These are phyloP conservation scores for Akanthomyces uredinophilus DNA, from an alignment of 2,329 filamentous ascomycete genomes.

Conservation along the genomic window DNA sequence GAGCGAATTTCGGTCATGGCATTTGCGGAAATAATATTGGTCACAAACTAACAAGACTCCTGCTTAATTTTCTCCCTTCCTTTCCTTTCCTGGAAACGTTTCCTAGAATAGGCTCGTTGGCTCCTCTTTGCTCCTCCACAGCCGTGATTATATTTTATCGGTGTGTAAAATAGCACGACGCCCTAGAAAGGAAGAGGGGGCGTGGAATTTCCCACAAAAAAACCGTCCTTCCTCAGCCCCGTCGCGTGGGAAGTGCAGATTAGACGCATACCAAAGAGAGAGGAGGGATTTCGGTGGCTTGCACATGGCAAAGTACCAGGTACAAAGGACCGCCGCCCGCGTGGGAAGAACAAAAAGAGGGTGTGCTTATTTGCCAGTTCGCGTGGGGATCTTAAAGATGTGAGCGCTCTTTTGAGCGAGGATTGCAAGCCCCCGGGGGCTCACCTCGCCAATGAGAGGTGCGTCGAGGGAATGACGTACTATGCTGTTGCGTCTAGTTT, in stretches of 20 bases:
- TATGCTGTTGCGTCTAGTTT: too few relatives aligned
- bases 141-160: background rate
- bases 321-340: background rate
- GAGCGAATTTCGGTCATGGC: too few relatives aligned
- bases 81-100: background rate
- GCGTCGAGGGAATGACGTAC: too few relatives aligned
- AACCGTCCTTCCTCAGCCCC: background rate
- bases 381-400: background rate
- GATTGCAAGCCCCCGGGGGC: too few relatives aligned
- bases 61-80: background rate
- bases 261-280: background rate
- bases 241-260: constrained; percentile 11
- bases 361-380: background rate
- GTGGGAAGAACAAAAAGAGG: background rate
- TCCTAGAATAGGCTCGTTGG: too few relatives aligned
- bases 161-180: background rate
- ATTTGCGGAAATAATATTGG: background rate
- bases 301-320: constrained; percentile 11
- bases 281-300: background rate
- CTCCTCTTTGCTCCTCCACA: background rate
- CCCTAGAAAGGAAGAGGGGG: background rate
- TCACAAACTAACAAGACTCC: background rate
- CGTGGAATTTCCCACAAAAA: background rate
- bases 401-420: background rate
- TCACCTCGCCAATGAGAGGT: too few relatives aligned